These are phyloP conservation scores for Chytriomyces sp. DNA, from an alignment of 192 early-diverging fungal species.

Conservation along the genomic window DNA sequence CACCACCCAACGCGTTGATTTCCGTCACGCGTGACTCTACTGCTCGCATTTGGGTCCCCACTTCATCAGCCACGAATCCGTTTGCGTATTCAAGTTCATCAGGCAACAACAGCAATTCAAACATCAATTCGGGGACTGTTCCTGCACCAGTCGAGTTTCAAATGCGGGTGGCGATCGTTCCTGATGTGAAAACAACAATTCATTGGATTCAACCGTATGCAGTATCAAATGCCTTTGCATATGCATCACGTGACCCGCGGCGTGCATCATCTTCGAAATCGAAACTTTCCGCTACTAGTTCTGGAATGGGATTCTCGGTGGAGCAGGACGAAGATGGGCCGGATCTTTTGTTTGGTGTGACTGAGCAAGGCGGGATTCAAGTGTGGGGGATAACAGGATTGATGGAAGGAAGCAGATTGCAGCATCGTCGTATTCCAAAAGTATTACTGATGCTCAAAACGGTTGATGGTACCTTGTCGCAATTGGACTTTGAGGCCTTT, in stretches of 20 bases:
- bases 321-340: constrained; percentile 56
- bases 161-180: constrained; percentile 73
- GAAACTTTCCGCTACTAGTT: background rate
- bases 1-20: constrained; percentile 54
- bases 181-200: constrained; percentile 37
- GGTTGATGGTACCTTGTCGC: constrained; percentile 55
- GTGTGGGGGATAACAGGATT: constrained; percentile 83
- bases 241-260: background rate
- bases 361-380: constrained; percentile 70
- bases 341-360: constrained; percentile 77
- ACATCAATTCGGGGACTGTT: background rate
- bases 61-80: constrained; percentile 17
- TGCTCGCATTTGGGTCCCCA: constrained; percentile 74
- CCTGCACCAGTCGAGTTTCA: constrained; percentile 62
- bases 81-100: too few relatives aligned
- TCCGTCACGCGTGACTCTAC: constrained; percentile 75
- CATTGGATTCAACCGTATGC: constrained; percentile 49
- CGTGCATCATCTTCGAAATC: background rate
- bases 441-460: constrained; percentile 70
- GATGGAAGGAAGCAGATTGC: constrained; percentile 55
- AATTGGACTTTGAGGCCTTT: constrained; percentile 64
- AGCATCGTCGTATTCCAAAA: constrained; percentile 63
- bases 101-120: background rate
- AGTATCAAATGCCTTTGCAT: constrained; percentile 42
- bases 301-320: background rate